Conservation (phyloP, 208 protist genomes). For the Phytomonas sp. region DNA sequence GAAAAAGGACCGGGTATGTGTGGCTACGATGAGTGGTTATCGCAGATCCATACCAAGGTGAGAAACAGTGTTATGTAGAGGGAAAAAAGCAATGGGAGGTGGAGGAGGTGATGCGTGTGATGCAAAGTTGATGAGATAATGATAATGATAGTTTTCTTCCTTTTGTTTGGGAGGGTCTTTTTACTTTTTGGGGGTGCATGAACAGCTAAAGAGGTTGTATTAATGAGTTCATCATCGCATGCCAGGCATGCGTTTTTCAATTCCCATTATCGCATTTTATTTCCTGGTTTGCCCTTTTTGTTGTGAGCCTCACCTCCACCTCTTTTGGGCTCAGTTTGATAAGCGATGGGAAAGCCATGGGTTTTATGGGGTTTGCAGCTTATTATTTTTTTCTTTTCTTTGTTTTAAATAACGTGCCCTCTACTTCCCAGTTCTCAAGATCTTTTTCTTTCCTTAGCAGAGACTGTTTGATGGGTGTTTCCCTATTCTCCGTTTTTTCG, state of each 20-base stretch:
- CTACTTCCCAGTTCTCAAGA: background rate
- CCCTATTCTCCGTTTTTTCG: background rate
- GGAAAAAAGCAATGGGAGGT: background rate
- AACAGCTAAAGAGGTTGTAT: background rate
- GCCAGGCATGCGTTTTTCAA: background rate
- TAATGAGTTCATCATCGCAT: background rate
- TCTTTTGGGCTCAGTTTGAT: slow-evolving; percentile 7
- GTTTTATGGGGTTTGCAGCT: background rate
- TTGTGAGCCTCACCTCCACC: slow-evolving; percentile 10
- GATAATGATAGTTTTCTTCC: slow-evolving; percentile 5
- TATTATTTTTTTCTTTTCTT: slow-evolving; percentile 8
- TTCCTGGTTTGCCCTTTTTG: slow-evolving; percentile 9
- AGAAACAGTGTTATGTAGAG: background rate
- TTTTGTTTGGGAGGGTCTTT: slow-evolving; percentile 4
- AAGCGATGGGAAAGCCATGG: slow-evolving; percentile 5
- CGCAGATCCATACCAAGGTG: slow-evolving; percentile 57
- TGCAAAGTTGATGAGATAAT: background rate
- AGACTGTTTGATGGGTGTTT: background rate
- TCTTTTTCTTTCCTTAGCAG: background rate
- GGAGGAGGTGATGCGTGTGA: background rate
- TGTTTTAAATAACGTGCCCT: background rate
- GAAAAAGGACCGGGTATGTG: slow-evolving; percentile 32
- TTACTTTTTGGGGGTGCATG: background rate
- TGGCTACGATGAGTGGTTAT: slow-evolving; percentile 68
- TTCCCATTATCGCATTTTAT: background rate